A percentile compares a stretch with the other conserved stretches of the same genome.
These are phyloP conservation scores for Alternaria angustiovoidea DNA, from an alignment of 2,329 filamentous ascomycete genomes.

Conservation along the genomic window DNA sequence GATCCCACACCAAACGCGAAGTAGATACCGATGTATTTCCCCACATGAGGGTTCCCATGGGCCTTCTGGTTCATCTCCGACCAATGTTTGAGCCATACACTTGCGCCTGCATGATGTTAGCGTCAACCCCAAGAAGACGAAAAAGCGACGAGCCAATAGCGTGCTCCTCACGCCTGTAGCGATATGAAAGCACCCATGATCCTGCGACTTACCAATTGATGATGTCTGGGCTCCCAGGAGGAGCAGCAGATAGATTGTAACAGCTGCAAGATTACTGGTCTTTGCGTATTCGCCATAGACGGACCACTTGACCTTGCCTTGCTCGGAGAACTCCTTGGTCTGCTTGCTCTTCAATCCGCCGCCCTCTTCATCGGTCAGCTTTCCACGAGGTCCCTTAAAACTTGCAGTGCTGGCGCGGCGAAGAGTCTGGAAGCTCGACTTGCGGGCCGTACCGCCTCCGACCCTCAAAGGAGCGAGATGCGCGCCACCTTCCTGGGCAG, in stretches of 20 bases:
- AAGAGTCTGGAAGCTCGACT: conserved; percentile 77
- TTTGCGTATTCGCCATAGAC: conserved; percentile 96
- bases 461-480: conserved; percentile 78
- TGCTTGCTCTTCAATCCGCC: conserved; percentile 79
- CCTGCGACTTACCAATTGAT: conserved; percentile 70
- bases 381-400: conserved; percentile 85
- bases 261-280: conserved; percentile 87
- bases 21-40: conserved; percentile 93
- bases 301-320: conserved; percentile 97
- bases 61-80: conserved; percentile 76
- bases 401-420: conserved; percentile 91
- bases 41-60: conserved; percentile 76
- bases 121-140: conserved; percentile 18
- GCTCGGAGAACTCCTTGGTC: conserved; percentile 85
- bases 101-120: conserved; percentile 66
- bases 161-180: background rate
- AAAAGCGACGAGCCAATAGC: conserved; percentile 31
- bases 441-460: conserved; percentile 65
- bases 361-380: conserved; percentile 83
- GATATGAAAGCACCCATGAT: background rate
- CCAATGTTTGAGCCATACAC: conserved; percentile 94
- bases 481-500: conserved; percentile 71
- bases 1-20: conserved; percentile 92
- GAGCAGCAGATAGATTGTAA: conserved; percentile 78
- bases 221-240: conserved; percentile 82